Evolutionary conservation across 371 early-diverging fungal genomes (phyloP).

Genomic region (Chytridium lagenaria): DNA sequence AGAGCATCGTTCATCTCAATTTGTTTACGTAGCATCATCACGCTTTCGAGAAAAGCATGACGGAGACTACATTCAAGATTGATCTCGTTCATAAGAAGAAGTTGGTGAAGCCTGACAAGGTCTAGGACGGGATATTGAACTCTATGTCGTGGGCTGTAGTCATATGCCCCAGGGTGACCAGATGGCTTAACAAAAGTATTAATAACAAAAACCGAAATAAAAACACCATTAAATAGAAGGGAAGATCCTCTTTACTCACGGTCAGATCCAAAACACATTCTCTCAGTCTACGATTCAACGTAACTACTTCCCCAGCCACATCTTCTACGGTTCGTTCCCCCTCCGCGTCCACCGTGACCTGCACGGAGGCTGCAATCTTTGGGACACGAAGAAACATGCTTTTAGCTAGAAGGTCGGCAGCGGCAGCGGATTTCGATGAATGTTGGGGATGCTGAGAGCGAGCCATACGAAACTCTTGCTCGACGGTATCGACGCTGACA

Average conservation of each 20-base stretch:
- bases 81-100: constrained; percentile 36
- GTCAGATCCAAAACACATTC: not conserved
- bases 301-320: not conserved
- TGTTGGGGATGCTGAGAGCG: not conserved
- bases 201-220: too few species aligned
- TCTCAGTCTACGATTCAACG: not conserved
- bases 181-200: not conserved
- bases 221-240: not conserved
- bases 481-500: not conserved
- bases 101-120: constrained; percentile 18
- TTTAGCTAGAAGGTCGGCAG: not conserved
- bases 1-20: constrained; percentile 20
- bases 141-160: not conserved
- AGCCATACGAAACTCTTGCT: not conserved
- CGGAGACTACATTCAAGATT: constrained; percentile 39
- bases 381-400: not conserved
- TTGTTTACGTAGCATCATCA: constrained; percentile 28
- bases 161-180: not conserved
- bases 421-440: not conserved
- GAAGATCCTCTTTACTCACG: not conserved
- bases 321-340: not conserved
- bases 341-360: not conserved
- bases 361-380: not conserved
- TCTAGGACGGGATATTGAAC: not conserved
- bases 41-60: constrained; percentile 20